Conservation (phyloP, 768 basidiomycete species). For the Lentinula boryana region DNA sequence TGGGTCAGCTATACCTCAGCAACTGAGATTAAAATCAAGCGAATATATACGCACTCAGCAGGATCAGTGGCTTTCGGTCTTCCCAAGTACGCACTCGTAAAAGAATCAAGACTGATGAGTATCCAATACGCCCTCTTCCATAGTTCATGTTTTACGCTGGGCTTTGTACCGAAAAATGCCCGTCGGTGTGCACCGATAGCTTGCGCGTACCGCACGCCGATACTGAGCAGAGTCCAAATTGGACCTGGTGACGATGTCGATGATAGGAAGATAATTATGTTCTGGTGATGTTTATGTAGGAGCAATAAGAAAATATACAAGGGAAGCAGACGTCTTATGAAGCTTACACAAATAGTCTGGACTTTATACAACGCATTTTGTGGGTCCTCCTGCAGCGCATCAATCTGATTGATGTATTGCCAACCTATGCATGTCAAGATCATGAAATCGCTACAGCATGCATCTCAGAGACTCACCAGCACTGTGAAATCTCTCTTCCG, state of each 20-base stretch:
- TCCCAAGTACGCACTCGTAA: constrained; percentile 35
- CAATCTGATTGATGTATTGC: constrained; percentile 3
- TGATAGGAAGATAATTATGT: constrained; percentile 41
- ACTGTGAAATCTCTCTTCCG: neutral
- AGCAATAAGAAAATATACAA: neutral
- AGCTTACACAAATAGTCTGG: constrained; percentile 45
- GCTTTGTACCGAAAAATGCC: constrained; percentile 21
- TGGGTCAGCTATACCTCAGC: neutral
- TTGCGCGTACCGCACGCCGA: constrained; percentile 67
- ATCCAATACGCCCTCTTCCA: constrained; percentile 71
- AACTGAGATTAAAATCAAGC: too few species aligned
- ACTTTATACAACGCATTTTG: constrained; percentile 61
- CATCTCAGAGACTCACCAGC: neutral
- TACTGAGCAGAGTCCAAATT: constrained; percentile 57
- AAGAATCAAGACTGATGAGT: constrained; percentile 4
- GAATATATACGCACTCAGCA: neutral
- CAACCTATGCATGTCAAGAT: neutral
- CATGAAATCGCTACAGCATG: neutral
- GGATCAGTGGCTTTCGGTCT: constrained; percentile 25
- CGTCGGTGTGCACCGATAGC: constrained; percentile 68
- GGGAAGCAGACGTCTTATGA: neutral
- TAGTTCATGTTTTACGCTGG: constrained; percentile 57
- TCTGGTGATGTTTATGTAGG: constrained; percentile 21
- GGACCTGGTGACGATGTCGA: constrained; percentile 45
- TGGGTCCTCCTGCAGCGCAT: constrained; percentile 41